phyloP scores from a whole-genome alignment of 2,329 filamentous ascomycete genomes.

The Fusarium nygamai region DNA sequence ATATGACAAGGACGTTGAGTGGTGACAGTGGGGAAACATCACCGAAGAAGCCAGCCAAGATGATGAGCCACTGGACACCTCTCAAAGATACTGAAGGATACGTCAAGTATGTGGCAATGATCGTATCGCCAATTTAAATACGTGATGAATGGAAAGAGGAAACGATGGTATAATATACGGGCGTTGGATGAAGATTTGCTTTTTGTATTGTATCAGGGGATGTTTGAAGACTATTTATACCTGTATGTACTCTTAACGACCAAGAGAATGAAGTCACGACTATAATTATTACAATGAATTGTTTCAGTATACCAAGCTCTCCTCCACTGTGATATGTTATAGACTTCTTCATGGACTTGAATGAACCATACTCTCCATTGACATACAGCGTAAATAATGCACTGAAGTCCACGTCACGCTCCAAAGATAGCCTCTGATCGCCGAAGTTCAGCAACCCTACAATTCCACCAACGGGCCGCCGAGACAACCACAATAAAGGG shows the following conservation, averaged over 20 bases:
- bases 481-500: neutral
- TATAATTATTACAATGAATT: constrained; percentile 2
- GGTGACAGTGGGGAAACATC: constrained; percentile 24
- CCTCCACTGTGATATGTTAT: neutral
- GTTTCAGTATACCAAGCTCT: neutral
- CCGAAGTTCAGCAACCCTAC: neutral
- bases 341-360: neutral
- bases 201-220: constrained; percentile 15
- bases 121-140: constrained; percentile 29
- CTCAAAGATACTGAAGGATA: constrained; percentile 39
- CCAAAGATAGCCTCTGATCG: neutral
- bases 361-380: neutral
- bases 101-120: constrained; percentile 42
- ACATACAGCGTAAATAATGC: neutral
- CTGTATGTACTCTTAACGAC: constrained; percentile 29
- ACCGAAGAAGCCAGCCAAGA: constrained; percentile 35
- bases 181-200: neutral
- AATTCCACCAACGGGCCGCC: neutral
- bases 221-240: constrained; percentile 20
- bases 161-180: neutral
- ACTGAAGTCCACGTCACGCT: accelerated
- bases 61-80: constrained; percentile 46
- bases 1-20: constrained; percentile 26
- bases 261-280: constrained; percentile 35
- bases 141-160: neutral